These are phyloP conservation scores for Globisporangium takayamanum DNA, from an alignment of 352 stramenopile genomes.

Conservation along the genomic window DNA sequence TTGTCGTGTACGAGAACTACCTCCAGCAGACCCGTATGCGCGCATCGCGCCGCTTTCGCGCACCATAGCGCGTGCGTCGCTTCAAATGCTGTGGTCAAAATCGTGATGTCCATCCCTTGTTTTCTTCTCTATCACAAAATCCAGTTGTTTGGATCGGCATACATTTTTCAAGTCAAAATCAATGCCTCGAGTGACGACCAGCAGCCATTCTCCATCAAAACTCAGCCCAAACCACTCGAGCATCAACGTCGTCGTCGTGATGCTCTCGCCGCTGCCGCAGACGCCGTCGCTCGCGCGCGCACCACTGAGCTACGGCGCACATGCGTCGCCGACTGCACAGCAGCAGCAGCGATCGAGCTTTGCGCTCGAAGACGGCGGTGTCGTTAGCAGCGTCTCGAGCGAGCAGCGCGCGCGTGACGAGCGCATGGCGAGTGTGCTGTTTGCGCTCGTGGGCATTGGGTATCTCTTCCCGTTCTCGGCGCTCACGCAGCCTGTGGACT, in stretches of 20 bases:
- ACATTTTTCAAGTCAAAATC: too few relatives aligned
- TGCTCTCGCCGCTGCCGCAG: slow-evolving; percentile 56
- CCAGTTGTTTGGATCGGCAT: too few relatives aligned
- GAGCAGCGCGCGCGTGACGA: slow-evolving; percentile 39
- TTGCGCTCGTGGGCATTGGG: slow-evolving; percentile 65
- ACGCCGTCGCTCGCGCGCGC: slow-evolving; percentile 31
- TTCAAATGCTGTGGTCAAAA: too few relatives aligned
- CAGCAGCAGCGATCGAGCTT: slow-evolving; percentile 7
- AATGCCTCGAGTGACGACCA: too few relatives aligned
- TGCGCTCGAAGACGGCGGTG: slow-evolving; percentile 1
- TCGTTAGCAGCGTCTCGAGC: slow-evolving; percentile 3
- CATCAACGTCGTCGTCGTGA: slow-evolving; percentile 2
- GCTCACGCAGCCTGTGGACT: slow-evolving; percentile 86
- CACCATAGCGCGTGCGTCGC: too few relatives aligned
- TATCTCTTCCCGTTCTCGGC: slow-evolving; percentile 87
- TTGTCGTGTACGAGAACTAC: slow-evolving; percentile 17
- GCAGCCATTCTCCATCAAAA: neutral
- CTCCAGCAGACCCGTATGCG: neutral
- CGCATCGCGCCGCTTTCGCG: too few relatives aligned
- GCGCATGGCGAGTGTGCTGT: slow-evolving; percentile 48
- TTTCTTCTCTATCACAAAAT: too few relatives aligned
- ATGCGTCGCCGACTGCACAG: neutral
- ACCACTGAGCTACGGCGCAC: slow-evolving; percentile 28
- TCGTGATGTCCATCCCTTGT: too few relatives aligned
- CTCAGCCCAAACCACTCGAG: neutral